These are phyloP conservation scores for Phaeosphaeria sp. DNA, from an alignment of 2,329 filamentous ascomycete genomes.

Conservation along the genomic window DNA sequence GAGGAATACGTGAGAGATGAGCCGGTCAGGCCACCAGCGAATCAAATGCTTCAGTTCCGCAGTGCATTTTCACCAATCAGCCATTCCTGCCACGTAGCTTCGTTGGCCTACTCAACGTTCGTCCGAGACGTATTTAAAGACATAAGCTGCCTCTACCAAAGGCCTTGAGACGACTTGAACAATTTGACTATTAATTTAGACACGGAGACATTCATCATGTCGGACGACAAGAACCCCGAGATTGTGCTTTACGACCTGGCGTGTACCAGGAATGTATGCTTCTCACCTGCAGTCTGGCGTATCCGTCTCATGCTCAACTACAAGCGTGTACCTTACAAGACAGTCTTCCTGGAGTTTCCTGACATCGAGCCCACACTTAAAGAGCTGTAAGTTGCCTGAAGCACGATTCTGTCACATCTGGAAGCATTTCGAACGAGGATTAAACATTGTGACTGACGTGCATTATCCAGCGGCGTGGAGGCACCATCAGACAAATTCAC, in stretches of 20 bases:
- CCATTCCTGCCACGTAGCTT: neutral
- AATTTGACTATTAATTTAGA: too few relatives aligned
- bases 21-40: neutral
- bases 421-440: too few relatives aligned
- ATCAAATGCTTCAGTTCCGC: neutral
- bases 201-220: too few relatives aligned
- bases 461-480: slow-evolving; percentile 22
- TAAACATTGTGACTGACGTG: neutral
- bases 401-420: neutral
- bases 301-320: slow-evolving; percentile 56
- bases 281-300: slow-evolving; percentile 53
- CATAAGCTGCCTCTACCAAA: neutral
- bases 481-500: slow-evolving; percentile 8
- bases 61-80: neutral
- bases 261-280: slow-evolving; percentile 50
- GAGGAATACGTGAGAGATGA: too few relatives aligned
- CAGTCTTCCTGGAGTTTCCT: slow-evolving; percentile 48
- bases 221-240: slow-evolving; percentile 29
- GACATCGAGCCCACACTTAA: slow-evolving; percentile 54
- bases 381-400: slow-evolving; percentile 41
- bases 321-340: slow-evolving; percentile 51
- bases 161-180: neutral
- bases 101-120: neutral
- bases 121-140: neutral
- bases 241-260: slow-evolving; percentile 53